Conservation (phyloP, 2,329 filamentous ascomycete genomes). For the Aspergillus proliferans region DNA sequence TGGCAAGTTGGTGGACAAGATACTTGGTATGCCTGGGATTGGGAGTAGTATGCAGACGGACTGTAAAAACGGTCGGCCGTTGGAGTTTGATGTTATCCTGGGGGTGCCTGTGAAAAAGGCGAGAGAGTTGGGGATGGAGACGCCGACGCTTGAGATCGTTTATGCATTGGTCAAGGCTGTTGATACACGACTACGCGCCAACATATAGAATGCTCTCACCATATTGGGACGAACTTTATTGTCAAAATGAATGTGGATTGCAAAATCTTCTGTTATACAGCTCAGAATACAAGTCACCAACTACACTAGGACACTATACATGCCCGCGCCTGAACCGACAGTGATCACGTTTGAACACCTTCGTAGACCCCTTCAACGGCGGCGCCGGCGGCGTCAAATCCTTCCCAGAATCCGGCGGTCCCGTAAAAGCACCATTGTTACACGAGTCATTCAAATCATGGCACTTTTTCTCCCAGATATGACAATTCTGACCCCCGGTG, state of each 20-base stretch:
- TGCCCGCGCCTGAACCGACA: not conserved
- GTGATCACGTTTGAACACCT: not conserved
- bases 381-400: slow-evolving; percentile 25
- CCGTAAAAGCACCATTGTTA: slow-evolving; percentile 35
- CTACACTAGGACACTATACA: not conserved
- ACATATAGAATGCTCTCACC: not conserved
- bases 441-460: slow-evolving; percentile 37
- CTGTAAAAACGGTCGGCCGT: slow-evolving; percentile 32
- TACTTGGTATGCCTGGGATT: slow-evolving; percentile 35
- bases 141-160: slow-evolving; percentile 36
- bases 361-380: slow-evolving; percentile 1
- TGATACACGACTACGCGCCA: slow-evolving; percentile 13
- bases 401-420: slow-evolving; percentile 40
- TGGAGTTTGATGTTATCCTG: slow-evolving; percentile 46
- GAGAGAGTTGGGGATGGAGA: slow-evolving; percentile 33
- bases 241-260: not conserved
- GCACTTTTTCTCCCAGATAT: slow-evolving; percentile 60
- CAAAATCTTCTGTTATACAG: no score
- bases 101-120: slow-evolving; percentile 38
- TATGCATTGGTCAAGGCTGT: slow-evolving; percentile 28
- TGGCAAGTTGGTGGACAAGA: slow-evolving; percentile 34
- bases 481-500: slow-evolving; percentile 55
- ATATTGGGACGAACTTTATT: not conserved
- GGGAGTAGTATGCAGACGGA: slow-evolving; percentile 44
- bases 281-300: no score